A percentile compares a stretch with the other conserved stretches of the same genome.
These are phyloP conservation scores for Coccomyxa subellipsoidea DNA, from an alignment of 163 green algal genomes.

Conservation along the genomic window DNA sequence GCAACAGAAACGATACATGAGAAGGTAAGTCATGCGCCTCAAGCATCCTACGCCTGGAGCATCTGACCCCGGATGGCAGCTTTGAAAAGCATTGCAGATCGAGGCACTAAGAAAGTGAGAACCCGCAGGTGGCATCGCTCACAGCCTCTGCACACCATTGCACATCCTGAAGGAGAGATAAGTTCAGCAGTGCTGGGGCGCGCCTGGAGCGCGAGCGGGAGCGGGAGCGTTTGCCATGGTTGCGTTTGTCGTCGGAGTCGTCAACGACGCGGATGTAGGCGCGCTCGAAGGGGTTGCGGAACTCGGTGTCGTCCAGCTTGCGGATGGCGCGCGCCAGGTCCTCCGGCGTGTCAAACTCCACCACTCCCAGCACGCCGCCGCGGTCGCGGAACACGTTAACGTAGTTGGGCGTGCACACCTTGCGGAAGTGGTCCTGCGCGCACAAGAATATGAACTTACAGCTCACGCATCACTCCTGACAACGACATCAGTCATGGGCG, in stretches of 20 bases:
- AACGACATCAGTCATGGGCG: too few species aligned
- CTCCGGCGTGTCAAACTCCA: constrained; percentile 78
- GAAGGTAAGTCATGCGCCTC: too few species aligned
- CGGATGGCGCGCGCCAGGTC: constrained; percentile 73
- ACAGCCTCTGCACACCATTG: background rate
- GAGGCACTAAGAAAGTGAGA: too few species aligned
- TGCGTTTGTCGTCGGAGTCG: constrained; percentile 19
- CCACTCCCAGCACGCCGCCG: constrained; percentile 55
- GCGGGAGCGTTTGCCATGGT: background rate
- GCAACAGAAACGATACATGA: too few species aligned
- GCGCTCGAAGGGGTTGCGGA: constrained; percentile 80
- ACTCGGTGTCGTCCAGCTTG: constrained; percentile 94
- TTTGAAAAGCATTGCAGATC: too few species aligned
- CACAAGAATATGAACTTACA: too few species aligned
- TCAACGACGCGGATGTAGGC: constrained; percentile 32
- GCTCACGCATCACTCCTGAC: too few species aligned
- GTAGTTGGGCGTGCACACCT: constrained; percentile 54
- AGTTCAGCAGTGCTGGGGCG: background rate
- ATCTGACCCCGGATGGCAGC: too few species aligned
- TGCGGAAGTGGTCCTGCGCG: constrained; percentile 75
- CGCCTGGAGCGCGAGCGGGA: constrained; percentile 16
- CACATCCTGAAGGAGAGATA: background rate
- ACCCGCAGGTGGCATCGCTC: too few species aligned
- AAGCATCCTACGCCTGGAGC: too few species aligned
- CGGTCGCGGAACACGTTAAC: constrained; percentile 62